phyloP scores from a whole-genome alignment of 768 basidiomycete species.

The Cytidiella melzeri region DNA sequence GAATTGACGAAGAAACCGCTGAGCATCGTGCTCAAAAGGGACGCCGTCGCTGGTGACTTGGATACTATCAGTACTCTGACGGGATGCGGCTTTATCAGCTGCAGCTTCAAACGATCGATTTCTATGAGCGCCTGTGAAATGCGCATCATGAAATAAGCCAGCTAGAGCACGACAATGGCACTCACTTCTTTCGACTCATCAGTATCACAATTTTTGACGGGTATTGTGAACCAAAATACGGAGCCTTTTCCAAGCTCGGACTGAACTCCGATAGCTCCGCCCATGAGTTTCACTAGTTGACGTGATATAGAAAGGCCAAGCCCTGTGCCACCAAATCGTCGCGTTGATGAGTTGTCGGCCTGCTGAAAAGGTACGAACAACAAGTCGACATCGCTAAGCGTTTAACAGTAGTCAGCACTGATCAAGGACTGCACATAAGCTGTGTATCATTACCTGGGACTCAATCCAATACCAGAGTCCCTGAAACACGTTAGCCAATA shows the following conservation, averaged over 20 bases:
- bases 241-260: constrained; percentile 62
- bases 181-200: constrained; percentile 53
- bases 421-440: background rate
- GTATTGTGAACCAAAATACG: constrained; percentile 70
- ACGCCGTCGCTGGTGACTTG: constrained; percentile 48
- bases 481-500: constrained; percentile 25
- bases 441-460: constrained; percentile 35
- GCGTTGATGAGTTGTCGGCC: constrained; percentile 73
- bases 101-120: constrained; percentile 39
- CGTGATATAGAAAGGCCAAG: constrained; percentile 70
- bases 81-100: constrained; percentile 41
- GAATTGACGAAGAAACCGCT: constrained; percentile 43
- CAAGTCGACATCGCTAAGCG: constrained; percentile 50
- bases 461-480: constrained; percentile 70
- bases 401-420: background rate
- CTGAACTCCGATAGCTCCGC: constrained; percentile 64
- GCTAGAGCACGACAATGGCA: too few relatives aligned
- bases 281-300: constrained; percentile 71
- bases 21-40: constrained; percentile 53
- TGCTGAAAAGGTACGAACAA: constrained; percentile 75
- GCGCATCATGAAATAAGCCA: too few relatives aligned
- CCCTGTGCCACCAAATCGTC: constrained; percentile 74
- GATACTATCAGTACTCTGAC: constrained; percentile 53
- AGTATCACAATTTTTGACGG: constrained; percentile 50
- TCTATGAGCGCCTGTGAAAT: constrained; percentile 18